Base-by-base conservation (phyloP, 2,329 filamentous ascomycete species). In the Colletotrichum tabaci region DNA sequence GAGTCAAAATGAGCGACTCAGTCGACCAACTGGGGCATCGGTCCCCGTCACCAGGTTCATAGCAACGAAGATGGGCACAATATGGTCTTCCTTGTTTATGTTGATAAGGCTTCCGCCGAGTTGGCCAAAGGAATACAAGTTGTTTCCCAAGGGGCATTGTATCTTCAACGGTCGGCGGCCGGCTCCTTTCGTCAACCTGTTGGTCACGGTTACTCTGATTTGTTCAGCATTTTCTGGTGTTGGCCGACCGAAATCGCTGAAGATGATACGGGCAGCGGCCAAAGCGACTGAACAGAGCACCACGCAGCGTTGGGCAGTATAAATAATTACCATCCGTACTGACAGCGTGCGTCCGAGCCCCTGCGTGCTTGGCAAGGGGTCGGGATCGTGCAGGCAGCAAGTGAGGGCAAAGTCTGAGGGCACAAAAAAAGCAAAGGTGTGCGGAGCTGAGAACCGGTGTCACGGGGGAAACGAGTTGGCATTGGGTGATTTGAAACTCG, bases 381-480 rank as follows among this genome's bases (percentile, higher is more conserved):
- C 26, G 44, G 52, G 40, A 8, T 38, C 35, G 50, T 46, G 40
- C 30, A 49, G 53, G 58, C 53, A 61, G 50, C 46, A 23, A 67
- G 13, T 57, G 52, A 4, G 30, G 23, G 57, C 56, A 50, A 40
- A 58, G 46, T 55, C 52, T 42, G 38, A 67, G 55, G 15, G 35
- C 18, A 46, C 42, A 61, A 71, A 71, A 38, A 38, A 71, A 68
- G 58, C 44, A 71, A 68, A 49, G 46, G 10, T 40, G 18, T 71
- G 65, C 68, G 65, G 65, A 71, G 68, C 46, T 68, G 65, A 53
- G 52, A 18, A 47, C 44, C 58, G 52, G 65, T 63, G 57, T n/a
- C 38, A 42, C 35, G 52, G 60, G 55, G 52, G 35, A 60, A 63
- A 60, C 21, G 58, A 55, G n/a, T 42, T 35, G 38, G 58, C 53